These are phyloP conservation scores for Trypanosoma brucei DNA, from an alignment of 208 protist genomes.

Conservation along the genomic window DNA sequence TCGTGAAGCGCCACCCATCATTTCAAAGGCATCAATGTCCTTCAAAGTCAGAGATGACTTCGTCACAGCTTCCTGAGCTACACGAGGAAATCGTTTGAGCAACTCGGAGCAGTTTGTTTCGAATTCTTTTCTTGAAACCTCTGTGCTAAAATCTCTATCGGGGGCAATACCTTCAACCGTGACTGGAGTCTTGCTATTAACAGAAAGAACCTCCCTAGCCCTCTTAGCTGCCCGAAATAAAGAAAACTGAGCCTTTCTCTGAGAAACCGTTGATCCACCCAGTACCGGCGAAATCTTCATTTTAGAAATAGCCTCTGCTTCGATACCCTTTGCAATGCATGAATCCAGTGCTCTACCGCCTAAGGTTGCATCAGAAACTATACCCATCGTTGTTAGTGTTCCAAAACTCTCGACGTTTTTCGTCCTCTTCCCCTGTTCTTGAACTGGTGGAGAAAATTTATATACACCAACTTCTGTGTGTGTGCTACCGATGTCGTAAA, in stretches of 20 bases:
- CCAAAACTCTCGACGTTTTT: constrained; percentile 56
- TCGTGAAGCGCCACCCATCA: constrained; percentile 83
- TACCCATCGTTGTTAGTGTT: constrained; percentile 60
- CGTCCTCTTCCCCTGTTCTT: constrained; percentile 22
- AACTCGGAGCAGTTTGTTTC: constrained; percentile 79
- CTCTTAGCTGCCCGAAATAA: constrained; percentile 86
- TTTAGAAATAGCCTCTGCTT: constrained; percentile 74
- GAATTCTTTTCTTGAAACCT: constrained; percentile 73
- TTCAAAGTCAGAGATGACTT: constrained; percentile 32
- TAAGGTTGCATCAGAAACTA: constrained; percentile 69
- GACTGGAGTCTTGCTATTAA: constrained; percentile 83
- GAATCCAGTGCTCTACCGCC: constrained; percentile 90
- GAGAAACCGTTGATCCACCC: constrained; percentile 23
- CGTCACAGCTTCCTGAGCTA: constrained; percentile 50
- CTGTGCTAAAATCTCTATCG: constrained; percentile 76
- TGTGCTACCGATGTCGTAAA: constrained; percentile 86
- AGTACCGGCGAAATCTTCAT: constrained; percentile 56
- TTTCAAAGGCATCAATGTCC: constrained; percentile 74
- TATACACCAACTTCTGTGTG: constrained; percentile 87
- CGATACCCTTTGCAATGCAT: constrained; percentile 85
- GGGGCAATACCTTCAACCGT: constrained; percentile 87
- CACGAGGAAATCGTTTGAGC: constrained; percentile 51
- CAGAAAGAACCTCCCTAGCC: constrained; percentile 87
- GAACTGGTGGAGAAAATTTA: constrained; percentile 55
- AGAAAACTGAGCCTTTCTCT: constrained; percentile 86